Evolutionary conservation across 2,329 filamentous ascomycete species (phyloP).

Genomic region (Epichloe gansuensis): DNA sequence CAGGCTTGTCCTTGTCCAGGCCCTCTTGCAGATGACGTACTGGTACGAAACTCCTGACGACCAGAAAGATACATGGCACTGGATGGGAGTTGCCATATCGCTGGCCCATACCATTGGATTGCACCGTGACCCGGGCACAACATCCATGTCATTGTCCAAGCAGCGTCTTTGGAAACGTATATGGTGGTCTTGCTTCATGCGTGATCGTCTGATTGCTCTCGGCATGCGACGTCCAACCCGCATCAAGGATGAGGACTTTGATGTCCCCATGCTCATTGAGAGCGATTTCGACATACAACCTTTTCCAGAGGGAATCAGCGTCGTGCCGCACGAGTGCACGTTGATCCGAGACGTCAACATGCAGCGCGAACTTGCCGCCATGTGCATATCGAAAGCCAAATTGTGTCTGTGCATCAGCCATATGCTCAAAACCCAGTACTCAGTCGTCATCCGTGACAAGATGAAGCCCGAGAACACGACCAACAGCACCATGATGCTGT

Average conservation of each 20-base stretch:
- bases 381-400: slow-evolving; percentile 88
- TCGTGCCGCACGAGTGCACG: slow-evolving; percentile 58
- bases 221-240: slow-evolving; percentile 88
- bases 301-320: slow-evolving; percentile 54
- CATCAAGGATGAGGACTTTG: slow-evolving; percentile 87
- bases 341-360: slow-evolving; percentile 58
- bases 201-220: slow-evolving; percentile 80
- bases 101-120: slow-evolving; percentile 87
- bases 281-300: slow-evolving; percentile 71
- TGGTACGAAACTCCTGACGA: slow-evolving; percentile 97
- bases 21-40: slow-evolving; percentile 84
- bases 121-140: slow-evolving; percentile 70
- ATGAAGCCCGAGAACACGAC: slow-evolving; percentile 66
- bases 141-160: slow-evolving; percentile 59
- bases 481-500: slow-evolving; percentile 72
- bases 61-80: slow-evolving; percentile 96
- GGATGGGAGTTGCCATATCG: slow-evolving; percentile 94
- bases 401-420: slow-evolving; percentile 81
- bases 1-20: slow-evolving; percentile 78
- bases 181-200: slow-evolving; percentile 97
- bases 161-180: slow-evolving; percentile 87
- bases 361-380: slow-evolving; percentile 67
- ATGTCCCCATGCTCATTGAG: slow-evolving; percentile 79
- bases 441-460: slow-evolving; percentile 75
- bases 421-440: slow-evolving; percentile 85